Evolutionary conservation across 2,329 filamentous ascomycete genomes (phyloP).

Genomic region (Stagonosporopsis tanaceti): DNA sequence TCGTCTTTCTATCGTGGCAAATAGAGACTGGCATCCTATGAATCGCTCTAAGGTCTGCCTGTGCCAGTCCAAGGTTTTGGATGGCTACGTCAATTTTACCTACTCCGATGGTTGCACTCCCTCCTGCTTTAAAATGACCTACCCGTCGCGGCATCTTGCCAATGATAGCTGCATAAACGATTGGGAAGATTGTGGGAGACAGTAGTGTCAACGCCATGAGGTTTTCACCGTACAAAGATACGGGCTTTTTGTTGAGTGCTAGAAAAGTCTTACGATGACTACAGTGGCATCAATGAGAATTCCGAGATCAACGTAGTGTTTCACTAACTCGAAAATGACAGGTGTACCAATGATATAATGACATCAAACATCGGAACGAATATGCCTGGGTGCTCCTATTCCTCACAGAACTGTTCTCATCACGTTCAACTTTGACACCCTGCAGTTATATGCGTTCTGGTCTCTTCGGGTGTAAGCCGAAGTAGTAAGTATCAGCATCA

Average conservation of each 20-base stretch:
- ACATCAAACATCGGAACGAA: not conserved
- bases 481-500: too few species aligned
- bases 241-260: not conserved
- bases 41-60: constrained; percentile 13
- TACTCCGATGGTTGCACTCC: constrained; percentile 7
- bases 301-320: too few species aligned
- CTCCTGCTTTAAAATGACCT: constrained; percentile 1
- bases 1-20: constrained; percentile 18
- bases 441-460: not conserved
- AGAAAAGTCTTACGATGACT: constrained; percentile 11
- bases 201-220: constrained; percentile 18
- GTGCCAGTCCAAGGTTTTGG: too few species aligned
- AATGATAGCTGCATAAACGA: constrained; percentile 23
- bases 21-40: constrained; percentile 23
- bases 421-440: not conserved
- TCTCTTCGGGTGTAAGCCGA: not conserved
- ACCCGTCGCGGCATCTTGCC: constrained; percentile 19
- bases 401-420: not conserved
- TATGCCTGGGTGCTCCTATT: not conserved
- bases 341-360: too few species aligned
- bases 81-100: too few species aligned
- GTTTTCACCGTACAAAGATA: constrained; percentile 12
- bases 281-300: too few species aligned
- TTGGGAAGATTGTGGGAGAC: constrained; percentile 22
- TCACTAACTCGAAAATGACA: too few species aligned